These are phyloP conservation scores for Trichoderma koningiopsis DNA, from an alignment of 2,329 filamentous ascomycete genomes.

Conservation along the genomic window DNA sequence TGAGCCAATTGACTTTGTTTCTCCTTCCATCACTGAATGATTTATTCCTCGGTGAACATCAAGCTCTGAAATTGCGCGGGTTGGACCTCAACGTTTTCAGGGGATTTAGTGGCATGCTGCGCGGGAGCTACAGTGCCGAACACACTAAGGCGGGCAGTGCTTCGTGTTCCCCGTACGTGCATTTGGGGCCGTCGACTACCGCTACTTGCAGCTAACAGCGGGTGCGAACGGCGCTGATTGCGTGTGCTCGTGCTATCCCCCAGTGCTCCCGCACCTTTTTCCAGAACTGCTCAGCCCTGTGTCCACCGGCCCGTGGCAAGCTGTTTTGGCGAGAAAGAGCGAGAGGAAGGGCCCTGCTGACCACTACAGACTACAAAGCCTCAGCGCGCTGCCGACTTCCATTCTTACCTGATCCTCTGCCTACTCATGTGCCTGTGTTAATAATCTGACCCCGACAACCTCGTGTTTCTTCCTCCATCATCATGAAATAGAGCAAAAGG, in stretches of 20 bases:
- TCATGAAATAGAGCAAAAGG: background rate
- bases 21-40: background rate
- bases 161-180: background rate
- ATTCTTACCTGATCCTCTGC: background rate
- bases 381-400: background rate
- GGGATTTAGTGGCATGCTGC: background rate
- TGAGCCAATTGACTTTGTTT: background rate
- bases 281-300: constrained; percentile 21
- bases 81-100: background rate
- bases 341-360: constrained; percentile 23
- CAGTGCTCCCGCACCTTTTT: constrained; percentile 1
- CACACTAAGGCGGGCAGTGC: background rate
- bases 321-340: background rate
- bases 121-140: background rate
- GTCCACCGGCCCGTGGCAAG: constrained; percentile 5
- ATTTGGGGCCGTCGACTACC: background rate
- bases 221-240: background rate
- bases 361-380: constrained; percentile 10
- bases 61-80: background rate
- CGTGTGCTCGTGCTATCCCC: background rate
- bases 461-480: constrained; percentile 12
- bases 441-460: background rate
- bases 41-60: background rate
- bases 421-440: background rate
- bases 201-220: background rate